These are phyloP conservation scores for Lizanozyma gosingica DNA, from an alignment of 1,139 yeast genomes.

Conservation along the genomic window DNA sequence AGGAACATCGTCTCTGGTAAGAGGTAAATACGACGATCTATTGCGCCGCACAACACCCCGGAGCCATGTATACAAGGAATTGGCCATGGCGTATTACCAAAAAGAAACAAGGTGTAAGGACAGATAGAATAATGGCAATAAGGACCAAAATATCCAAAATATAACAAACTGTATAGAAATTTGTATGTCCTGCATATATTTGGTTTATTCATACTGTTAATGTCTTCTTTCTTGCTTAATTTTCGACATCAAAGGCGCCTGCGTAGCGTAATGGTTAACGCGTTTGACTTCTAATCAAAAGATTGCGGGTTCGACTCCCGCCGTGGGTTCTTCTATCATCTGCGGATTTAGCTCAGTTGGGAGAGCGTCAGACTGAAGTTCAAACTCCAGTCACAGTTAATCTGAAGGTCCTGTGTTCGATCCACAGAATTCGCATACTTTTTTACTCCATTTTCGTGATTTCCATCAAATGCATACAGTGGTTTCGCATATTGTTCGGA, in stretches of 20 bases:
- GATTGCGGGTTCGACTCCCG: conserved; percentile 19
- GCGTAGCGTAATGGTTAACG: conserved; percentile 15
- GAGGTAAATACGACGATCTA: neutral
- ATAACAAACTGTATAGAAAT: no score
- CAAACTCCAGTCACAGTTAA: conserved; percentile 24
- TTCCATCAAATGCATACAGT: no score
- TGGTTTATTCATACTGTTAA: no score
- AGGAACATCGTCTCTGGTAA: neutral
- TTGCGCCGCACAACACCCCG: neutral
- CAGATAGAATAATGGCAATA: neutral
- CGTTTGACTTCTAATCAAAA: conserved; percentile 18
- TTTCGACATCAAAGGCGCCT: conserved; percentile 6
- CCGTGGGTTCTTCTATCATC: conserved; percentile 15
- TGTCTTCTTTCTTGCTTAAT: neutral
- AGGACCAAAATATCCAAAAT: no score
- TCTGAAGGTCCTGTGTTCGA: conserved; percentile 42
- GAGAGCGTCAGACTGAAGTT: conserved; percentile 49
- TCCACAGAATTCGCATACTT: conserved; percentile 35
- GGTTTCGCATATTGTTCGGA: no score
- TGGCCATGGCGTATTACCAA: neutral
- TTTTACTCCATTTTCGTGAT: no score
- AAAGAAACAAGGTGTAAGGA: neutral
- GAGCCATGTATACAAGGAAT: neutral
- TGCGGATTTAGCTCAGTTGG: conserved; percentile 46
- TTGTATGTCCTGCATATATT: no score